A percentile compares a stretch with the other conserved stretches of the same genome.
Evolutionary conservation across 495 filamentous ascomycete genomes (phyloP).

Genomic region (Amphirosellinia nigrospora): DNA sequence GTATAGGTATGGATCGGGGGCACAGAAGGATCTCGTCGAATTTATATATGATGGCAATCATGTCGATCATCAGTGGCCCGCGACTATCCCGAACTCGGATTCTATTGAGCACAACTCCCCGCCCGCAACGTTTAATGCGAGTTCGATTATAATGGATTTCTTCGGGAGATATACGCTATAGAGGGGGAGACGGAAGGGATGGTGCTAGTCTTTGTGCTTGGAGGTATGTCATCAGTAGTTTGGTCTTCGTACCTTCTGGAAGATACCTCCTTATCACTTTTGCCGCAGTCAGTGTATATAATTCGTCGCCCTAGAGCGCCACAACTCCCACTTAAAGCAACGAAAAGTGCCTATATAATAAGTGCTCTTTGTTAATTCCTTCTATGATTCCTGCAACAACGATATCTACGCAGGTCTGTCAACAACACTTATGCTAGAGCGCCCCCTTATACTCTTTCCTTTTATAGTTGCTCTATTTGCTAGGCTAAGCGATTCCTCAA

Average conservation of each 20-base stretch:
- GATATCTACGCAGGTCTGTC: too few relatives aligned
- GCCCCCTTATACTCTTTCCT: not conserved
- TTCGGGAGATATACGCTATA: slow-evolving; percentile 38
- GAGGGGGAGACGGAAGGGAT: not conserved
- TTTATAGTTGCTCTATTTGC: not conserved
- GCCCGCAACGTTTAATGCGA: slow-evolving; percentile 46
- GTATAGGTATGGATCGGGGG: slow-evolving; percentile 16
- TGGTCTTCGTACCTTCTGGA: too few relatives aligned
- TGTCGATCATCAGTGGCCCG: slow-evolving; percentile 54
- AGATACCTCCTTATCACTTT: too few relatives aligned
- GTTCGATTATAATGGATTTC: slow-evolving; percentile 47
- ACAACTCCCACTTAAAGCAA: too few relatives aligned
- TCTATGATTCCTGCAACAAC: too few relatives aligned
- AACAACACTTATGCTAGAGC: not conserved
- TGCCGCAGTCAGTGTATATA: not conserved
- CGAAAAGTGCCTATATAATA: not conserved
- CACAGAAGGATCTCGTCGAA: slow-evolving; percentile 30
- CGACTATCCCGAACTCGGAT: slow-evolving; percentile 48
- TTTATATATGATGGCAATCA: slow-evolving; percentile 38
- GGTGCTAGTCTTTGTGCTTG: not conserved
- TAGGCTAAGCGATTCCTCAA: not conserved
- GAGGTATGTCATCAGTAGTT: not conserved
- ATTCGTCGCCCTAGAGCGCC: too few relatives aligned
- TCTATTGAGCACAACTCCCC: slow-evolving; percentile 31
- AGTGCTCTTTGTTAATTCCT: not conserved